Evolutionary conservation across 305 asterid species (phyloP).

Genomic region (Petunia hybrid): DNA sequence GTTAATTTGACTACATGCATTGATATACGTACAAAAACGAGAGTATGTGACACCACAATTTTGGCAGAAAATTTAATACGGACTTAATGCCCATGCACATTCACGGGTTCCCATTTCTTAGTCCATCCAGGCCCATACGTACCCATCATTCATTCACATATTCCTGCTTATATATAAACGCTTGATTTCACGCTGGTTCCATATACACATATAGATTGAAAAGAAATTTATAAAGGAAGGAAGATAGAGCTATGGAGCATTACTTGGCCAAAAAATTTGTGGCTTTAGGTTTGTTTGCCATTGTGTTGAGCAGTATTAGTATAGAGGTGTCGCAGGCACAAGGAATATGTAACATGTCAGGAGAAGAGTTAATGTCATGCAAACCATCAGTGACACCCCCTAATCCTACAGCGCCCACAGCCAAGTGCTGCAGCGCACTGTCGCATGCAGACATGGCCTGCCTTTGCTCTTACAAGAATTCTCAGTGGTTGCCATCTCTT

Average conservation of each 20-base stretch:
- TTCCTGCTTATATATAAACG: not conserved
- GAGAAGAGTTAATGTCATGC: slow-evolving; percentile 48
- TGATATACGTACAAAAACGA: no score
- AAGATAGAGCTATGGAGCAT: slow-evolving; percentile 13
- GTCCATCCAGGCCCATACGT: not conserved
- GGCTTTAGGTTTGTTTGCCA: slow-evolving; percentile 19
- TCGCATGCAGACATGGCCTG: slow-evolving; percentile 33
- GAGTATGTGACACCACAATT: no score
- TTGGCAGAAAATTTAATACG: no score
- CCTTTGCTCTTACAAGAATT: slow-evolving; percentile 37
- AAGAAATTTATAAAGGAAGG: not conserved
- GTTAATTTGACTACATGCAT: no score
- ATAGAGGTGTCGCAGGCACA: slow-evolving; percentile 21
- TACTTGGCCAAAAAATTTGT: not conserved
- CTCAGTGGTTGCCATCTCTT: slow-evolving; percentile 32
- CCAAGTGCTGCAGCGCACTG: slow-evolving; percentile 34
- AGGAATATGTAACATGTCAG: slow-evolving; percentile 44
- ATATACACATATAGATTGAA: not conserved
- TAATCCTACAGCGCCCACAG: slow-evolving; percentile 45
- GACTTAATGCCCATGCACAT: no score
- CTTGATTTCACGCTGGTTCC: not conserved
- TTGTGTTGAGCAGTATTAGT: not conserved
- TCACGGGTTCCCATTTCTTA: no score
- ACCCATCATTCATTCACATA: not conserved
- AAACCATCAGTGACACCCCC: slow-evolving; percentile 49